Evolutionary conservation across 768 basidiomycete genomes (phyloP).

Genomic region (Boletus speciosus): DNA sequence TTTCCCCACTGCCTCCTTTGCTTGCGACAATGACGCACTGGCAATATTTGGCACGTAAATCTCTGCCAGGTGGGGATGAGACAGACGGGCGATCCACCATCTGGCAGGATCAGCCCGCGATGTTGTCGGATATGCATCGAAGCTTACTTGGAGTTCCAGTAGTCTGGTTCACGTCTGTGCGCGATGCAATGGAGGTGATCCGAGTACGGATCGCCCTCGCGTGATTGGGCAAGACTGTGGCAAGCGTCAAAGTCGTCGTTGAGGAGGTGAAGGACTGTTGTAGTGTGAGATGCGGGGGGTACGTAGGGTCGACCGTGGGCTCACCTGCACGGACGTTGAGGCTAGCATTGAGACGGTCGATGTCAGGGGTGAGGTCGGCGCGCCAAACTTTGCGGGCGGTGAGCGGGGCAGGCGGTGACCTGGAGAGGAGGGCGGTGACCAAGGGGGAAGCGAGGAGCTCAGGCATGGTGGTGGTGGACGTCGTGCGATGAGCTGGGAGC

Average conservation of each 20-base stretch:
- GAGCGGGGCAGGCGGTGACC: slow-evolving; percentile 14
- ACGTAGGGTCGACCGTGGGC: neutral
- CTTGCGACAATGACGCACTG: slow-evolving; percentile 7
- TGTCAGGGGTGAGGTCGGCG: slow-evolving; percentile 11
- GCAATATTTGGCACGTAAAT: slow-evolving; percentile 12
- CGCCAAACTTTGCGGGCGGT: slow-evolving; percentile 14
- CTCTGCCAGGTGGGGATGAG: slow-evolving; percentile 13
- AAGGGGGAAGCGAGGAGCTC: slow-evolving; percentile 13
- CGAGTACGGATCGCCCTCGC: slow-evolving; percentile 19
- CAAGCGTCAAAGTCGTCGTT: slow-evolving; percentile 19
- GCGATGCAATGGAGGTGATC: slow-evolving; percentile 23
- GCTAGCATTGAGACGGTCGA: slow-evolving; percentile 15
- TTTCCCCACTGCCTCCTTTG: neutral
- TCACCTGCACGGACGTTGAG: slow-evolving; percentile 15
- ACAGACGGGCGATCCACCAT: slow-evolving; percentile 17
- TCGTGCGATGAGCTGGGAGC: neutral
- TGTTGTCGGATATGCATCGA: neutral
- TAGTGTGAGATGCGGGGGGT: neutral
- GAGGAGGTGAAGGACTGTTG: slow-evolving; percentile 17
- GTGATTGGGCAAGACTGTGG: slow-evolving; percentile 19
- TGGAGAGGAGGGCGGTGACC: slow-evolving; percentile 14
- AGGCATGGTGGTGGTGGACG: neutral
- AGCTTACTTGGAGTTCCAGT: slow-evolving; percentile 13
- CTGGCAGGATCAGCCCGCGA: slow-evolving; percentile 1
- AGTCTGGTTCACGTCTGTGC: slow-evolving; percentile 25